Base-by-base conservation (phyloP, 2,329 filamentous ascomycete species). In the Westerdykella ornata region DNA sequence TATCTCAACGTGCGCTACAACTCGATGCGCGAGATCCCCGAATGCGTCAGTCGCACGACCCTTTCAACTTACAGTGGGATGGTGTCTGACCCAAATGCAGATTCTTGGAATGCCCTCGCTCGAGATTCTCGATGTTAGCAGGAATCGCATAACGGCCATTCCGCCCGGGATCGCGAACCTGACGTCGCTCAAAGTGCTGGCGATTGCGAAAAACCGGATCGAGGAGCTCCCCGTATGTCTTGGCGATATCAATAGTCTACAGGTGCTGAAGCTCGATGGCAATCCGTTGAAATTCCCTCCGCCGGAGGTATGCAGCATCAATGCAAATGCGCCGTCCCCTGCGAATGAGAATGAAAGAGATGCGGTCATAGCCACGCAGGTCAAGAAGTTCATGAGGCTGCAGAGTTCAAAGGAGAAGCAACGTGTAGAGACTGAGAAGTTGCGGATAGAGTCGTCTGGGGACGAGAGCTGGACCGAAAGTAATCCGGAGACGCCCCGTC, bases 71-170 rank as follows among this genome's bases (percentile, higher is more conserved):
- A 17, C 2, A 13, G 8, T 3, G 14, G 18, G 13, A 36, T 56
- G 65, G 42, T 55, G 34, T 2, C 42, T 56, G 38, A 50, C 49
- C 30, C 34, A 16, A 19, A 31, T 29, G 28, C 60, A 94, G 88
- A 78, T 97, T 44, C 89, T 90, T 62, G 82, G 88, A 64, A 75
- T 97, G 47, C 82, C 80, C 39, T 85, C 88, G 26, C 77, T 97
- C 41, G 89, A 97, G 68, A 95, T 96, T 44, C 77, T 97, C 46
- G 90, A 97, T 68, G 76, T 97, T 41, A 89, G 88, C 62, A 80
- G 86, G 54, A 97, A 97, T 63, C 87, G 84, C 63, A 81, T 97
- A 46, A 78, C 77, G 36, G 72, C 77, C 8, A 75, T 97, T 2
- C 88, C 90, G 0, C 78, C 82, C 35, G 84, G 89, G 40, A 85